Evolutionary conservation across 2,329 filamentous ascomycete species (phyloP).

Genomic region (Xylariaceae sp.): DNA sequence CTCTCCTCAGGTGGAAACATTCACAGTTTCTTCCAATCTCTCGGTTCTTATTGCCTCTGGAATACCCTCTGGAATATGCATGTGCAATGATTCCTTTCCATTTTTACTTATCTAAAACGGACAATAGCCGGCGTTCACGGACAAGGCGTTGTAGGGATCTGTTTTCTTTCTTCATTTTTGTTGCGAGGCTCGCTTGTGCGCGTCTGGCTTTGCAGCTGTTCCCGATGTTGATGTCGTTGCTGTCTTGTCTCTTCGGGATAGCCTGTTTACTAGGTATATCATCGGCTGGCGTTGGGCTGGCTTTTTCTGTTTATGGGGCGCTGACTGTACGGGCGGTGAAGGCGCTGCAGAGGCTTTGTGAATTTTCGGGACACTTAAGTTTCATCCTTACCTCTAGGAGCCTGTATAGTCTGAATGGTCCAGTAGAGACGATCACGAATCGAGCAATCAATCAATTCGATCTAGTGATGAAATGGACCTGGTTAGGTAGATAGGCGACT

Average conservation of each 20-base stretch:
- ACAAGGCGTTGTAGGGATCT: neutral
- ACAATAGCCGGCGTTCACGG: conserved; percentile 14
- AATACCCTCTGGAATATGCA: conserved; percentile 2
- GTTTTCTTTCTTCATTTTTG: conserved; percentile 1
- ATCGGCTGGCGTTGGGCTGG: conserved; percentile 20
- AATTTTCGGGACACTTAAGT: neutral
- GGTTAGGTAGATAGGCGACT: neutral
- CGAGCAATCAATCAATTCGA: neutral
- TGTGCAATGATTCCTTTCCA: conserved; percentile 6
- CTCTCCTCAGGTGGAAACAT: neutral
- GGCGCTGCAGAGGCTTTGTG: neutral
- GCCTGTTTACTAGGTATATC: conserved; percentile 21
- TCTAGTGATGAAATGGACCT: too few species aligned
- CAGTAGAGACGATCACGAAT: neutral
- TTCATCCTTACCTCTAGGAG: neutral
- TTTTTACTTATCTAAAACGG: too few species aligned
- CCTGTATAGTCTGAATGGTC: neutral
- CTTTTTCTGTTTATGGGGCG: neutral
- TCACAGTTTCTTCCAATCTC: neutral
- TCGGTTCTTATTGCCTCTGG: conserved; percentile 1
- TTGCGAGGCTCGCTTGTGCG: neutral
- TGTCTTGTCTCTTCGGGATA: conserved; percentile 11
- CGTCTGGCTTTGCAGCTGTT: neutral
- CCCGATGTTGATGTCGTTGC: neutral
- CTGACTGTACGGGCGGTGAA: conserved; percentile 6